phyloP scores from a whole-genome alignment of 2,329 filamentous ascomycete genomes.

The Leptographium wingfieldii region DNA sequence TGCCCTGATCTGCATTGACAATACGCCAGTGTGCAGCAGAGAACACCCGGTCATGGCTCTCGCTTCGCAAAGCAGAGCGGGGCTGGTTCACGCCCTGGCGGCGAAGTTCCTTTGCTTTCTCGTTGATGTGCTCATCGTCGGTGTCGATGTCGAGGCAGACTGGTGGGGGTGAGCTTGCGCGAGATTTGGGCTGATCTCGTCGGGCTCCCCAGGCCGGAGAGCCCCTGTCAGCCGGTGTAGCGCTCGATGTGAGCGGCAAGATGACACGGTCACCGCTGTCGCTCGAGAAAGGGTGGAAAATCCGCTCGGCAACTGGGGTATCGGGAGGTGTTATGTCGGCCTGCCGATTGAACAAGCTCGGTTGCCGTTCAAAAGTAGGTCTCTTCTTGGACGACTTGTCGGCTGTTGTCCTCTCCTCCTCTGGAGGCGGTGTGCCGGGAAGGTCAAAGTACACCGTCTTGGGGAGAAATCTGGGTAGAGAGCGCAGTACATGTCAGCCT shows the following conservation, averaged over 20 bases:
- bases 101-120: constrained; percentile 45
- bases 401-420: constrained; percentile 14
- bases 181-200: constrained; percentile 66
- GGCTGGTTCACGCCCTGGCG: constrained; percentile 47
- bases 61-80: constrained; percentile 35
- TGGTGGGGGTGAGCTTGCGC: constrained; percentile 59
- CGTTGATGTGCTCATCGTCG: constrained; percentile 38
- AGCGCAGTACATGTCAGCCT: constrained; percentile 3
- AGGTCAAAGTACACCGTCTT: constrained; percentile 84
- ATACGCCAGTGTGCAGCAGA: constrained; percentile 73
- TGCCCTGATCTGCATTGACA: constrained; percentile 77
- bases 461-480: constrained; percentile 65
- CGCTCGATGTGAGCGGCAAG: constrained; percentile 37
- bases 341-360: constrained; percentile 39
- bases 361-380: constrained; percentile 24
- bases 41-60: constrained; percentile 57
- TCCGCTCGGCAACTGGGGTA: constrained; percentile 37
- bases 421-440: constrained; percentile 34
- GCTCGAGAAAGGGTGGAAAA: constrained; percentile 40
- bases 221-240: constrained; percentile 61
- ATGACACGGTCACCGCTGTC: constrained; percentile 46
- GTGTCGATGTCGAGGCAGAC: constrained; percentile 62
- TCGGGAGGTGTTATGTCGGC: constrained; percentile 41
- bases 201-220: constrained; percentile 65
- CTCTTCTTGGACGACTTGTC: constrained; percentile 13